phyloP scores from a whole-genome alignment of 306 rosid genomes.

The Nissolia schottii region DNA sequence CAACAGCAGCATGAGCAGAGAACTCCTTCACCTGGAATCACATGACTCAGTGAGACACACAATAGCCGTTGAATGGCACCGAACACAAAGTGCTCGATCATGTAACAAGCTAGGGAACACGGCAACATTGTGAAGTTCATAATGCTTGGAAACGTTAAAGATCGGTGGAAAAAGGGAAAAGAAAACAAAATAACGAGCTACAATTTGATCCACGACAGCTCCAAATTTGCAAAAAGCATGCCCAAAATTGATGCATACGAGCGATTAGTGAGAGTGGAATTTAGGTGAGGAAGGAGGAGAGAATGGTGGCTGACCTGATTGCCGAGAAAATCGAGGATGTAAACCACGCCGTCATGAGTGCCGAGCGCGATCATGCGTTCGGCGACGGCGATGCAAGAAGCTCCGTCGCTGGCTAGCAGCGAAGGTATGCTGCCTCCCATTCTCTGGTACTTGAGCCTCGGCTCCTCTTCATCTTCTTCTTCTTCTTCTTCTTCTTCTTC shows the following conservation, averaged over 20 bases:
- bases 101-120: not conserved
- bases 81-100: not conserved
- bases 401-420: conserved; percentile 58
- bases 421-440: conserved; percentile 79
- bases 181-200: not conserved
- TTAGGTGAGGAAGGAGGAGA: not conserved
- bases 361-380: conserved; percentile 93
- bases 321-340: conserved; percentile 83
- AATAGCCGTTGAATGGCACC: too few relatives aligned
- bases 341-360: conserved; percentile 67
- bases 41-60: conserved; percentile 4
- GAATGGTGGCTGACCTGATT: conserved; percentile 50
- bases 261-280: not conserved
- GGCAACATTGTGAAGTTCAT: not conserved
- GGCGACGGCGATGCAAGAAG: conserved; percentile 69
- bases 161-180: too few relatives aligned
- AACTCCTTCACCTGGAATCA: conserved; percentile 71
- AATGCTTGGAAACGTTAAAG: too few relatives aligned
- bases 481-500: conserved; percentile 37
- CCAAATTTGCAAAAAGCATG: not conserved
- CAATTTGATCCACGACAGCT: not conserved
- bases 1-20: conserved; percentile 65
- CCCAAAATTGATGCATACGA: not conserved
- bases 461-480: conserved; percentile 51
- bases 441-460: conserved; percentile 85